phyloP scores from a whole-genome alignment of 2,329 filamentous ascomycete species.

The Colletotrichum sp. region DNA sequence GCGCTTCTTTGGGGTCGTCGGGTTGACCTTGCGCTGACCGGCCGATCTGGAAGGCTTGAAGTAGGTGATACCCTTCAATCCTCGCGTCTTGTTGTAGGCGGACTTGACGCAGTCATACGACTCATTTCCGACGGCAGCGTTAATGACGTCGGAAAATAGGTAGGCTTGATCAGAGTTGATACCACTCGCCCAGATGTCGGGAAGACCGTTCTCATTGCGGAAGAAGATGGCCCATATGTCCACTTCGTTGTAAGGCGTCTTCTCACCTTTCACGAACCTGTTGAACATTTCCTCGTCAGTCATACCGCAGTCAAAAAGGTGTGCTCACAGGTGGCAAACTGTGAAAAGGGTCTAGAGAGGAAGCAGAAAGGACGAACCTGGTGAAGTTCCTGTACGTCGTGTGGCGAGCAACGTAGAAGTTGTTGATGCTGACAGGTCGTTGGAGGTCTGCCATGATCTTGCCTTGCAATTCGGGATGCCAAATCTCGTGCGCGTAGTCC shows the following conservation, averaged over 20 bases:
- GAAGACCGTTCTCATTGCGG: background rate
- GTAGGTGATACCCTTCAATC: background rate
- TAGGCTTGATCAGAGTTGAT: background rate
- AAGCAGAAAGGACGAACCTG: background rate
- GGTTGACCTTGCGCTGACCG: background rate
- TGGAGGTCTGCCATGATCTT: background rate
- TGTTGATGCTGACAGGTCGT: background rate
- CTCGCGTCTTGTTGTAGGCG: background rate
- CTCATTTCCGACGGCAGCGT: background rate
- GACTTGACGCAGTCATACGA: background rate
- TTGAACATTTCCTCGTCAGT: background rate
- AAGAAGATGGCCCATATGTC: background rate
- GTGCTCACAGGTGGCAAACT: background rate
- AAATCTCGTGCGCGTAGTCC: background rate
- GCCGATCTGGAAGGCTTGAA: background rate
- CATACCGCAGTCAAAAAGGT: background rate
- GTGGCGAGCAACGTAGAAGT: background rate
- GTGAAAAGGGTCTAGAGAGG: background rate
- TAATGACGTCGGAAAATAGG: background rate
- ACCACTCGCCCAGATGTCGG: background rate
- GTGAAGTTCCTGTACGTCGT: background rate
- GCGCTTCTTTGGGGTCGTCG: background rate
- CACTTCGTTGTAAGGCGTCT: background rate
- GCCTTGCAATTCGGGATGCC: background rate
- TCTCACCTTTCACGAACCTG: background rate